phyloP scores from a whole-genome alignment of 257 asterid genomes.

The Sherardia arvensis region DNA sequence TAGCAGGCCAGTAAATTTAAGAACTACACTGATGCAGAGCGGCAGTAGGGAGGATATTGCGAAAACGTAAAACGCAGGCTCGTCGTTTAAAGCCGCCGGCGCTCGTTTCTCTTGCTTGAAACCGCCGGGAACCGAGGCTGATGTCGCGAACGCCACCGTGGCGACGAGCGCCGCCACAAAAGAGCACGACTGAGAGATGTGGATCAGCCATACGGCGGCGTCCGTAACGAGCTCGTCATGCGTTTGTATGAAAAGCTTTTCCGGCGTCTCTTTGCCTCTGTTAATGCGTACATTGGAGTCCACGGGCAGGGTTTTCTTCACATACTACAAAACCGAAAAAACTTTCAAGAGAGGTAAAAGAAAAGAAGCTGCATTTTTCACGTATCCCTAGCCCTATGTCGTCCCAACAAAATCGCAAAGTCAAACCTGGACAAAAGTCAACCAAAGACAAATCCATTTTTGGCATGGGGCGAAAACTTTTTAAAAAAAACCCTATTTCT shows the following conservation, averaged over 20 bases:
- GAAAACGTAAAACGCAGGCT: conserved; percentile 1
- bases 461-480: no score
- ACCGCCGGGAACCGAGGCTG: conserved; percentile 9
- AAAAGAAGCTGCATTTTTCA: no score
- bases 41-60: conserved; percentile 5
- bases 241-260: neutral
- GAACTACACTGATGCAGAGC: no score
- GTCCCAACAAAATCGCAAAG: no score
- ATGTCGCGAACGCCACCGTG: conserved; percentile 10
- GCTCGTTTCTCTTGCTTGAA: neutral
- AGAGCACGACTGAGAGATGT: conserved; percentile 1
- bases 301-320: conserved; percentile 5
- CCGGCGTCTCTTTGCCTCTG: neutral
- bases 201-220: neutral
- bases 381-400: no score
- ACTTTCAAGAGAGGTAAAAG: no score
- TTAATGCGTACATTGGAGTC: conserved; percentile 5
- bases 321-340: neutral
- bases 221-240: neutral
- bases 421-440: no score
- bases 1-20: no score
- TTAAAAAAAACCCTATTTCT: no score
- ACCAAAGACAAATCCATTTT: no score
- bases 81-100: neutral
- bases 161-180: conserved; percentile 8